Evolutionary conservation across 768 basidiomycete species (phyloP), one percentile per base, ranked within the genome.

Genomic region (Phylloporus sp.): DNA sequence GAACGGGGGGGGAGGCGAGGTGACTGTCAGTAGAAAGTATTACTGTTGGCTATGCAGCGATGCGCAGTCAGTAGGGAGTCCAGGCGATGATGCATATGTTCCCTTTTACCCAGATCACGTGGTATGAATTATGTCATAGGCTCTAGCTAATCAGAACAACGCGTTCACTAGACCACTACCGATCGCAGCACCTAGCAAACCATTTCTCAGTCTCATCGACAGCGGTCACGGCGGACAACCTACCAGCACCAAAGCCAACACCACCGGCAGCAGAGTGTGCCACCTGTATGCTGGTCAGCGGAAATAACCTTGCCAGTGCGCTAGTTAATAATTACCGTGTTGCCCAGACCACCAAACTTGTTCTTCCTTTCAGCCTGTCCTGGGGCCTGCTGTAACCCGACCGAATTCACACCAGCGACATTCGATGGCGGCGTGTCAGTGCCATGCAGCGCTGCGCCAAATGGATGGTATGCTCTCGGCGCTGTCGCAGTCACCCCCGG

Each of bases 231-330:
- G 23, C 0, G 47, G 31, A 46, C 7, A 13, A 72, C 80, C 45
- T 45, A 83, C 86, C 85, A 52, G 85, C 86, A 59, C 88, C 88
- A 57, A 88, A 88, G 0, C 88, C 88, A 49, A 82, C 80, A 63
- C 88, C 88, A 26, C 87, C 86, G 16, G 74, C 82, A 13, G 81
- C 82, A 27, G 80, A 78, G 50, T 81, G 71, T 2, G 80, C 82
- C 75, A 84, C 70, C 81, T 70, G 29, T 52, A 54, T 24, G 50
- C 44, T 45, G 39, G 34, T 67, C 50, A 65, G 65, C 55, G 53
- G 53, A 56, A 43, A 54, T 50, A 18, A 52, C 52, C n/a, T 8
- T 22, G 42, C 20, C 22, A 42, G 23, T 16, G 41, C 7, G 2
- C 24, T 24, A 12, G 32, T 15, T 48, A 68, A 63, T 48, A 68